Evolutionary conservation across 345 rosid genomes (phyloP).

Genomic region (Angophora floribunda): DNA sequence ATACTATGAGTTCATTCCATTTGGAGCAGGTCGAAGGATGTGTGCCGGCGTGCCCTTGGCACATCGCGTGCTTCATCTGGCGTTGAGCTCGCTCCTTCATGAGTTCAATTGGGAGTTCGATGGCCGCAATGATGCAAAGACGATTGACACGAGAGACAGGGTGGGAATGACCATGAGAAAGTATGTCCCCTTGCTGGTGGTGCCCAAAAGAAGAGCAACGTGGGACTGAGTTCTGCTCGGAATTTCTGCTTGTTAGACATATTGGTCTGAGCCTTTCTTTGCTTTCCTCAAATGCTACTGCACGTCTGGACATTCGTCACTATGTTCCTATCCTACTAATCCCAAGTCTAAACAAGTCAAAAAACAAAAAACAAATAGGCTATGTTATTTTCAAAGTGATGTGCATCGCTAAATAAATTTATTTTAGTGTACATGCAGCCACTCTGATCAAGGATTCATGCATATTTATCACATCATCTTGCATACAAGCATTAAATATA

Average conservation of each 20-base stretch:
- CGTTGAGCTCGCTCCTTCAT: constrained; percentile 28
- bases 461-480: too few relatives aligned
- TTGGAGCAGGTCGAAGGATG: constrained; percentile 36
- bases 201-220: constrained; percentile 10
- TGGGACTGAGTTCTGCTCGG: not conserved
- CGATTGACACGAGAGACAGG: constrained; percentile 19
- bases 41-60: constrained; percentile 32
- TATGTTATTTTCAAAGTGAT: too few relatives aligned
- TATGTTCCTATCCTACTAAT: too few relatives aligned
- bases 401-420: too few relatives aligned
- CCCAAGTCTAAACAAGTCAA: too few relatives aligned
- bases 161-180: constrained; percentile 16
- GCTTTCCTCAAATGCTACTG: not conserved
- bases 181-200: constrained; percentile 15
- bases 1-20: constrained; percentile 5
- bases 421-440: too few relatives aligned
- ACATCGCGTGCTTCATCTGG: constrained; percentile 11
- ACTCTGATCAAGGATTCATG: too few relatives aligned
- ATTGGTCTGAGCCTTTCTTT: not conserved
- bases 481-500: too few relatives aligned
- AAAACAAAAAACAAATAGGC: too few relatives aligned
- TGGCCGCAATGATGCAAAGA: constrained; percentile 5
- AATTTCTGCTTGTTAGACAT: not conserved
- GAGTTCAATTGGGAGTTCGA: constrained; percentile 32
- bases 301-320: too few relatives aligned